Evolutionary conservation across 2,329 filamentous ascomycete species (phyloP).

Genomic region (Macrophomina pseudophaseolina): DNA sequence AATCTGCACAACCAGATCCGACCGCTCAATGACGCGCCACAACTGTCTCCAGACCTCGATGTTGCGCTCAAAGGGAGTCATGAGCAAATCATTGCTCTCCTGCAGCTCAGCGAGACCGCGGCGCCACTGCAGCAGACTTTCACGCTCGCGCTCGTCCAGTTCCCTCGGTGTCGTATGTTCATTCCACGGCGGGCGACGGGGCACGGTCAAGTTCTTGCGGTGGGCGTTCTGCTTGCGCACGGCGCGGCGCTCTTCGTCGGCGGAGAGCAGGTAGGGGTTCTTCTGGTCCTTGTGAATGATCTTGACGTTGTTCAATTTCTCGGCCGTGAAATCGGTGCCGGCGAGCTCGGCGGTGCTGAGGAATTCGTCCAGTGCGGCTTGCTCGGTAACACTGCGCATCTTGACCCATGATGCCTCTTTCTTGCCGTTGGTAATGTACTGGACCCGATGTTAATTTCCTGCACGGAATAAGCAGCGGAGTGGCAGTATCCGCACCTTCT

Average conservation of each 20-base stretch:
- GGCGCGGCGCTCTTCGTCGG: slow-evolving; percentile 78
- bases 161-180: slow-evolving; percentile 80
- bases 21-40: slow-evolving; percentile 97
- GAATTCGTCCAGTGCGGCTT: slow-evolving; percentile 95
- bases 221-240: slow-evolving; percentile 84
- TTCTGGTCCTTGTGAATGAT: slow-evolving; percentile 97
- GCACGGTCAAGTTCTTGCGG: slow-evolving; percentile 80
- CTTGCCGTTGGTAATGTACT: slow-evolving; percentile 89
- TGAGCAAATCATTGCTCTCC: slow-evolving; percentile 89
- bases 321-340: slow-evolving; percentile 97
- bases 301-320: slow-evolving; percentile 99
- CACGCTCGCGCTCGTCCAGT: slow-evolving; percentile 78
- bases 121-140: slow-evolving; percentile 85
- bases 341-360: slow-evolving; percentile 93
- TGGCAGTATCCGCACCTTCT: slow-evolving; percentile 59
- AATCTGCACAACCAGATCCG: slow-evolving; percentile 95
- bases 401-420: slow-evolving; percentile 97
- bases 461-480: background rate
- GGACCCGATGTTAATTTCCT: slow-evolving; percentile 36
- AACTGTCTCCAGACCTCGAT: slow-evolving; percentile 97
- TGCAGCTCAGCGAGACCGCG: slow-evolving; percentile 89
- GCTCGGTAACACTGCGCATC: slow-evolving; percentile 98
- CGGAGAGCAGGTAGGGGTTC: slow-evolving; percentile 90
- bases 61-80: slow-evolving; percentile 98
- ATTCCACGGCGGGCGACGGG: slow-evolving; percentile 88